These are phyloP conservation scores for Blastobotrys americana DNA, from an alignment of 805 yeast genomes.

Conservation along the genomic window DNA sequence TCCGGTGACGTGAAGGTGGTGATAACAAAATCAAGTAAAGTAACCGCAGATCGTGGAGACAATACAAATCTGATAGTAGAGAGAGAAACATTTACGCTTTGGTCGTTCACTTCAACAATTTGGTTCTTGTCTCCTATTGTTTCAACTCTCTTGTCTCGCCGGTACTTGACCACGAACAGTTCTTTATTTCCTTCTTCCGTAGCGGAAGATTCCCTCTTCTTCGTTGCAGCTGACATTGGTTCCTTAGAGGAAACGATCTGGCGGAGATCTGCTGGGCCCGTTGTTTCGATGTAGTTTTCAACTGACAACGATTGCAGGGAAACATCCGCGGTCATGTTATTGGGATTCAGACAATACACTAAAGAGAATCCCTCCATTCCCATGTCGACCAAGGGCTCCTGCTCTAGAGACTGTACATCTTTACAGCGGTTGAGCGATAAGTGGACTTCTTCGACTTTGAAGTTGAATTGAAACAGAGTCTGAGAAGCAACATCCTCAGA, in stretches of 20 bases:
- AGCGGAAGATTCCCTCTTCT: background rate
- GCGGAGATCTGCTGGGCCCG: conserved; percentile 56
- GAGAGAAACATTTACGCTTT: conserved; percentile 60
- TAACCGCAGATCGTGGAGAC: conserved; percentile 69
- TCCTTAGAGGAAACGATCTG: conserved; percentile 55
- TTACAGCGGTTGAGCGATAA: conserved; percentile 62
- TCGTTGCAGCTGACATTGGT: conserved; percentile 13
- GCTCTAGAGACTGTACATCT: conserved; percentile 49
- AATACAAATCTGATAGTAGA: conserved; percentile 72
- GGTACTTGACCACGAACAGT: conserved; percentile 53
- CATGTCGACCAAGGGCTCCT: conserved; percentile 66
- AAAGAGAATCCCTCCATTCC: conserved; percentile 59
- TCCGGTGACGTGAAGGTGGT: conserved; percentile 85
- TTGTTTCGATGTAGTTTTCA: conserved; percentile 64
- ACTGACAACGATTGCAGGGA: conserved; percentile 57
- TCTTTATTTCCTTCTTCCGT: conserved; percentile 32
- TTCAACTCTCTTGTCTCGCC: conserved; percentile 53
- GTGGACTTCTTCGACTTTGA: conserved; percentile 58
- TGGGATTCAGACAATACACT: conserved; percentile 50
- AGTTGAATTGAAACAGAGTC: conserved; percentile 60
- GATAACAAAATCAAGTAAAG: conserved; percentile 70
- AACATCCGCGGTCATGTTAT: conserved; percentile 60
- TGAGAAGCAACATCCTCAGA: background rate
- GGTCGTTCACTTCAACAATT: conserved; percentile 52
- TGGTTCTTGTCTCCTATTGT: conserved; percentile 42